Conservation (phyloP, 768 basidiomycete species). For the Lactarius hatsudake region DNA sequence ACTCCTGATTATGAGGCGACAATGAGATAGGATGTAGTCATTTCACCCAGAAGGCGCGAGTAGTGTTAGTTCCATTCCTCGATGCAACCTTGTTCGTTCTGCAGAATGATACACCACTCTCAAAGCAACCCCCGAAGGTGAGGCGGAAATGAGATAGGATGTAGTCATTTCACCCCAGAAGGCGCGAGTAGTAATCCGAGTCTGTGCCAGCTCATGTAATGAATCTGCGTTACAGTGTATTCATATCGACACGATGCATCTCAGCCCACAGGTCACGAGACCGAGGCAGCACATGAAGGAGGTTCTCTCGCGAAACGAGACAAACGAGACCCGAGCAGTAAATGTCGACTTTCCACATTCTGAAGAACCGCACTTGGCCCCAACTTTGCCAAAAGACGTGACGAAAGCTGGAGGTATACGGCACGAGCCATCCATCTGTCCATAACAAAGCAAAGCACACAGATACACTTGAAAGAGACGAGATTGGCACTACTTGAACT, state of each 20-base stretch:
- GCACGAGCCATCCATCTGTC: neutral
- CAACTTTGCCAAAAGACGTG: neutral
- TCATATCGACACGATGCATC: too few relatives aligned
- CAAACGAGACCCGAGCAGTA: neutral
- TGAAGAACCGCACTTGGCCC: neutral
- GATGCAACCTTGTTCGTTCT: neutral
- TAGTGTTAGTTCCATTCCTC: too few relatives aligned
- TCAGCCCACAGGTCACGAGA: too few relatives aligned
- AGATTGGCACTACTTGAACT: slow-evolving; percentile 65
- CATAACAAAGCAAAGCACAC: neutral
- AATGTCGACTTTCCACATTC: neutral
- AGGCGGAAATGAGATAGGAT: too few relatives aligned
- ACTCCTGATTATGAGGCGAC: neutral
- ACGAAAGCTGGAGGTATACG: neutral
- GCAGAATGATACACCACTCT: neutral
- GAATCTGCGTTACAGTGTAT: too few relatives aligned
- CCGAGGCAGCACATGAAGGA: too few relatives aligned
- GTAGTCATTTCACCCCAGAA: too few relatives aligned
- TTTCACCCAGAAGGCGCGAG: too few relatives aligned
- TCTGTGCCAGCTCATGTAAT: neutral
- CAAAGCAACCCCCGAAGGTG: neutral
- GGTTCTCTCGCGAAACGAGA: neutral
- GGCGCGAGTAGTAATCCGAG: too few relatives aligned
- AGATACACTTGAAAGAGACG: neutral
- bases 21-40: too few relatives aligned